Evolutionary conservation across 495 filamentous ascomycete genomes (phyloP), one percentile per base, ranked within the genome.

Genomic region (Neurospora intermedia): DNA sequence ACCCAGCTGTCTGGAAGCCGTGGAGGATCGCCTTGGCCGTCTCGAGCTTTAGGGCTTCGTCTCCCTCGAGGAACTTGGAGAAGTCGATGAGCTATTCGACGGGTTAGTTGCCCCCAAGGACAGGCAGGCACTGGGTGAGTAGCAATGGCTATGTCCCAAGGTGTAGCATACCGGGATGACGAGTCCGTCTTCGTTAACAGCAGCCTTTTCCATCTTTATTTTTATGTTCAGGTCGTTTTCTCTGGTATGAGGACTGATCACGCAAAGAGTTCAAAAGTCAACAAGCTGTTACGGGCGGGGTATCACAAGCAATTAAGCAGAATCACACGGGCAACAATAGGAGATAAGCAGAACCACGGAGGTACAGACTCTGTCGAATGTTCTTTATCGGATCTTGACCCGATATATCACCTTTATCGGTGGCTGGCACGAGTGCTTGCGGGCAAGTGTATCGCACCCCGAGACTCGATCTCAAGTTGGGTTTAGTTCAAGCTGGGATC

Each of bases 1-100:
- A 98, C 42, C 95, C 95, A 6, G 93, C 92, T 10, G 86, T 90
- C 72, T 92, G 91, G 83, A 98, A 97, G 23, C 93, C 94, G 31
- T 88, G 76, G 35, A 94, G 88, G 73, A 98, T 89, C 45, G 90
- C 86, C 39, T 88, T 78, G 3, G 94, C 94, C 7, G 92, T 89
- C 66, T 87, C 77, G 71, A 86, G 83, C 74, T 91, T 92, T 62
- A 91, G 84, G 42, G 87, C 79, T 0, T 88, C 83, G 18, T 86
- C 87, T 6, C 89, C 90, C 59, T 88, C 80, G 40, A 93, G 87
- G 81, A 97, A 96, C 72, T 86, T 87, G 27, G 86, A 86, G 80
- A 97, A 96, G 83, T 97, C 91, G 74, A 98, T 94, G 74, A 98
- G 87, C 93, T 97, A 80, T 43, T 46, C 71, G 3, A 8, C 8